Evolutionary conservation across 2,329 filamentous ascomycete species (phyloP).

Genomic region (Xylaria sp.): DNA sequence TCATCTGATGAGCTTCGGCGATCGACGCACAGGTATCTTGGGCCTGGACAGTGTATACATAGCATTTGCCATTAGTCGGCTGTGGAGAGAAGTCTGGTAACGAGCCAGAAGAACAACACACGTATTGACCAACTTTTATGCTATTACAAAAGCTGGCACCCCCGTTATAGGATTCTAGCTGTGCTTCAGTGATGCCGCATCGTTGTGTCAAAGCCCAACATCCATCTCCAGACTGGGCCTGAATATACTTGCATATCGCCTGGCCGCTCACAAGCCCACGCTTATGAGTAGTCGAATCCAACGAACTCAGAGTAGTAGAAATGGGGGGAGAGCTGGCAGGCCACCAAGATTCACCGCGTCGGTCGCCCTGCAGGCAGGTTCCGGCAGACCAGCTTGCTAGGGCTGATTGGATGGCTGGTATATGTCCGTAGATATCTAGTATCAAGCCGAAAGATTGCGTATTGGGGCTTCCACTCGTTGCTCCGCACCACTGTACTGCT

Average conservation of each 20-base stretch:
- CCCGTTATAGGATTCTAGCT: slow-evolving; percentile 40
- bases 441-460: neutral
- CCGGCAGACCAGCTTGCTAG: neutral
- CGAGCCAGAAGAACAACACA: slow-evolving; percentile 46
- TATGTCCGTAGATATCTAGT: neutral
- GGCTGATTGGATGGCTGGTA: neutral
- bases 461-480: neutral
- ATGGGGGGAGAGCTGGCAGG: neutral
- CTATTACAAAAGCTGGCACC: slow-evolving; percentile 39
- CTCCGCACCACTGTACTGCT: neutral
- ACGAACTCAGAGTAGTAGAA: neutral
- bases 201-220: slow-evolving; percentile 34
- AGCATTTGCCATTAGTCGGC: slow-evolving; percentile 46
- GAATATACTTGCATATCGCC: neutral
- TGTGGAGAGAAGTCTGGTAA: slow-evolving; percentile 44
- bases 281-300: neutral
- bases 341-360: neutral
- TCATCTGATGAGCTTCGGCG: slow-evolving; percentile 29
- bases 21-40: slow-evolving; percentile 45
- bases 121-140: slow-evolving; percentile 42
- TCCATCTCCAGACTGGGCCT: neutral
- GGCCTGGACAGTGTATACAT: slow-evolving; percentile 39
- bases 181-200: slow-evolving; percentile 34
- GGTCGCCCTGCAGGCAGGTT: neutral
- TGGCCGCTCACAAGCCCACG: neutral